Conservation (phyloP, 1,139 yeast species). For the Saccharomyces hybrid region DNA sequence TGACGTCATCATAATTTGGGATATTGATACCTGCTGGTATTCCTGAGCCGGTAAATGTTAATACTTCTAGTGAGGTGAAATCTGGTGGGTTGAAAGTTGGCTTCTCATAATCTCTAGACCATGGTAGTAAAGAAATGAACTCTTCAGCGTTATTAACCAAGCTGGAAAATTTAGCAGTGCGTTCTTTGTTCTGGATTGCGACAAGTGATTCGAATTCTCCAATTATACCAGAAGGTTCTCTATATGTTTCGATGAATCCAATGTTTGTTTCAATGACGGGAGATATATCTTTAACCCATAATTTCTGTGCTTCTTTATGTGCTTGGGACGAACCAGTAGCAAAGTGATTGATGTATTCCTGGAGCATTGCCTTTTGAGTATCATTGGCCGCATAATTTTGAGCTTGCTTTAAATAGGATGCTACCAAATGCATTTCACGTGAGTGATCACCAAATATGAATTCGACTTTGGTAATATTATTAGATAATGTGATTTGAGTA, state of each 20-base stretch:
- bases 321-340: slow-evolving; percentile 78
- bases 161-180: slow-evolving; percentile 69
- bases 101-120: slow-evolving; percentile 70
- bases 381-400: slow-evolving; percentile 61
- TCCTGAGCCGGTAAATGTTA: slow-evolving; percentile 85
- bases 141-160: slow-evolving; percentile 61
- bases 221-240: slow-evolving; percentile 86
- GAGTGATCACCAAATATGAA: slow-evolving; percentile 73
- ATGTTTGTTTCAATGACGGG: slow-evolving; percentile 81
- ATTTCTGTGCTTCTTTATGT: slow-evolving; percentile 74
- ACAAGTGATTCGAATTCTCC: slow-evolving; percentile 94
- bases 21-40: slow-evolving; percentile 90
- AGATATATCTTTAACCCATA: slow-evolving; percentile 82
- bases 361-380: slow-evolving; percentile 59
- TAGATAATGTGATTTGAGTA: slow-evolving; percentile 31
- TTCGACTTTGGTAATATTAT: slow-evolving; percentile 36
- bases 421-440: slow-evolving; percentile 54
- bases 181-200: slow-evolving; percentile 84
- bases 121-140: slow-evolving; percentile 63
- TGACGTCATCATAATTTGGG: slow-evolving; percentile 85
- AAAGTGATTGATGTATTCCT: slow-evolving; percentile 61
- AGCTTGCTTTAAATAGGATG: slow-evolving; percentile 50
- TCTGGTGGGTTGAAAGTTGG: slow-evolving; percentile 87
- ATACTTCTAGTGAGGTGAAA: slow-evolving; percentile 80
- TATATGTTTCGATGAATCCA: slow-evolving; percentile 86